These are phyloP conservation scores for Lactifluus volemus DNA, from an alignment of 768 basidiomycete genomes.

Conservation along the genomic window DNA sequence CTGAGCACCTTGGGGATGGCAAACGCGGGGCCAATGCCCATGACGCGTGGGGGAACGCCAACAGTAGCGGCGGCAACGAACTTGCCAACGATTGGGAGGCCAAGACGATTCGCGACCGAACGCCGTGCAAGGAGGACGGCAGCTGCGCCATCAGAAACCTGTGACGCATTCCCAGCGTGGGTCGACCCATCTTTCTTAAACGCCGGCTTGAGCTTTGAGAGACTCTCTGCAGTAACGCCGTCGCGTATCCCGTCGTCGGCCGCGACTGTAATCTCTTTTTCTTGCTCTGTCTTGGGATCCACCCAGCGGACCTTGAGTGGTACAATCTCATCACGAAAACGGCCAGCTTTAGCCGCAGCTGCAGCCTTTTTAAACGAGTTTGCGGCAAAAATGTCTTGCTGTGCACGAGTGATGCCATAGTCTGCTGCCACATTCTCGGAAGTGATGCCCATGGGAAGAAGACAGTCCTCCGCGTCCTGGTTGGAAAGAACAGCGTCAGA, in stretches of 20 bases:
- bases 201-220: slow-evolving; percentile 79
- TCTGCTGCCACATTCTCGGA: slow-evolving; percentile 87
- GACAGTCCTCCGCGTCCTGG: slow-evolving; percentile 70
- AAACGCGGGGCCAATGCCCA: slow-evolving; percentile 88
- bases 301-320: slow-evolving; percentile 63
- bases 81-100: slow-evolving; percentile 83
- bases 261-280: slow-evolving; percentile 60
- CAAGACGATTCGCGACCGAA: slow-evolving; percentile 69
- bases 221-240: slow-evolving; percentile 70
- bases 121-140: slow-evolving; percentile 80
- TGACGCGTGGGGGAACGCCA: slow-evolving; percentile 81
- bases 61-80: slow-evolving; percentile 60
- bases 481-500: slow-evolving; percentile 58
- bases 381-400: slow-evolving; percentile 83
- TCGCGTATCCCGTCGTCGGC: slow-evolving; percentile 80
- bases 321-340: slow-evolving; percentile 77
- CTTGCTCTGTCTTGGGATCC: slow-evolving; percentile 69
- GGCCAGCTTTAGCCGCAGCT: slow-evolving; percentile 69
- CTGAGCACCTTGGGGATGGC: slow-evolving; percentile 74
- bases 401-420: slow-evolving; percentile 60
- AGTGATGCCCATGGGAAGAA: slow-evolving; percentile 87
- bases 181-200: slow-evolving; percentile 70
- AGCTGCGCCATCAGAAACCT: slow-evolving; percentile 89
- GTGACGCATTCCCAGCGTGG: slow-evolving; percentile 82
- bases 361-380: slow-evolving; percentile 79